Evolutionary conservation across 2,329 filamentous ascomycete species (phyloP).

Genomic region (Cladophialophora immunda): DNA sequence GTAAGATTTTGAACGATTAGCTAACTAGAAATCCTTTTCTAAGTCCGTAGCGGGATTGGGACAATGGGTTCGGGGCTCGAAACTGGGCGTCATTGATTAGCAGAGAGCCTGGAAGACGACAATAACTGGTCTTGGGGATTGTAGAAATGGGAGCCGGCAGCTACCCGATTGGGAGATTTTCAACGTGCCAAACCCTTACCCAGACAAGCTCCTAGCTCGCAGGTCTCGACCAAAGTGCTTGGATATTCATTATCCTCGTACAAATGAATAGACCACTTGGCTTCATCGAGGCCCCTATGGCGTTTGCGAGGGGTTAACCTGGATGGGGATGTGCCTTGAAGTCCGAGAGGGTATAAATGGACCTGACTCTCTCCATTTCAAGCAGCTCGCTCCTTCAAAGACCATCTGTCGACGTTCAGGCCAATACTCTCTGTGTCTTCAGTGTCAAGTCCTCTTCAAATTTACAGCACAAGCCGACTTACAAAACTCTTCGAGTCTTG

Average conservation of each 20-base stretch:
- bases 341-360: neutral
- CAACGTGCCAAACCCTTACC: neutral
- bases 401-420: neutral
- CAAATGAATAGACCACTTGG: neutral
- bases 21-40: neutral
- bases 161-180: neutral
- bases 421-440: neutral
- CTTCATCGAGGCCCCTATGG: neutral
- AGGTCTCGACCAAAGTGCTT: neutral
- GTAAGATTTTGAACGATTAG: neutral
- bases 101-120: neutral
- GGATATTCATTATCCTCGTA: neutral
- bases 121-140: neutral
- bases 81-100: neutral
- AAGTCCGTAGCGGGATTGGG: neutral
- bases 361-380: neutral
- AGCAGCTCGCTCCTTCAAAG: neutral
- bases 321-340: neutral
- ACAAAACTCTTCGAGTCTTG: neutral
- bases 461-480: neutral
- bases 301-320: neutral
- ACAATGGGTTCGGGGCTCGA: neutral
- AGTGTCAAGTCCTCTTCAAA: neutral
- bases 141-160: neutral
- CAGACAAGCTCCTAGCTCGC: neutral